Evolutionary conservation across 208 protist genomes (phyloP), one percentile per base, ranked within the genome.

Genomic region (Acanthamoeba triangularis): DNA sequence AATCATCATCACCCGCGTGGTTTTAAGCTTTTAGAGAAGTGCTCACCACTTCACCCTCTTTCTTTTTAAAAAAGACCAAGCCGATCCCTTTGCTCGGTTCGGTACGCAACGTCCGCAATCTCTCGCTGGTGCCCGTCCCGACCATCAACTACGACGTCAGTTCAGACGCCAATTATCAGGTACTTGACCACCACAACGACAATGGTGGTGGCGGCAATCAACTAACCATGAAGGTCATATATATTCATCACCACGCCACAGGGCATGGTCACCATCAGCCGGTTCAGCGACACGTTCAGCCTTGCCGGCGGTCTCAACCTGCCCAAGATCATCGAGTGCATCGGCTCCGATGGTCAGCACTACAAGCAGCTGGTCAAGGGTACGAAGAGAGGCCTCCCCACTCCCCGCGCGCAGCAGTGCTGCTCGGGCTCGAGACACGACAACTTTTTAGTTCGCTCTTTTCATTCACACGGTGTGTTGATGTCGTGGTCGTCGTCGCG

Each of bases 231-330:
- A n/a, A n/a, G n/a, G n/a, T n/a, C n/a, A n/a, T n/a, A n/a, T n/a
- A n/a, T n/a, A n/a, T n/a, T n/a, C n/a, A n/a, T n/a, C n/a, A 52
- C 13, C n/a, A 56, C 10, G 2, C 1, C 6, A 47, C 63, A 93
- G 65, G 18, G 37, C 18, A 78, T 72, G n/a, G 33, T 35, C 7
- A 52, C 33, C 30, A 49, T 93, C n/a, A 54, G n/a, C 33, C 2
- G 37, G 16, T 99, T 99, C 95, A 90, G 96, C 23, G 49, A 93
- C 2, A 95, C 37, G 52, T 99, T 98, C 97, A 98, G 91, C 2
- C 97, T 98, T 0, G 97, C 98, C 14, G 99, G 99, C 16, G 99
- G 99, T n/a, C 97, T 99, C 54, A 99, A 99, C 93, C 85, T 98
- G n/a, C 99, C 99, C 2, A 99, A 99, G 96, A 96, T 98, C 14